Evolutionary conservation across 371 early-diverging fungal species (phyloP).

Genomic region (Zancudomyces culisetae): DNA sequence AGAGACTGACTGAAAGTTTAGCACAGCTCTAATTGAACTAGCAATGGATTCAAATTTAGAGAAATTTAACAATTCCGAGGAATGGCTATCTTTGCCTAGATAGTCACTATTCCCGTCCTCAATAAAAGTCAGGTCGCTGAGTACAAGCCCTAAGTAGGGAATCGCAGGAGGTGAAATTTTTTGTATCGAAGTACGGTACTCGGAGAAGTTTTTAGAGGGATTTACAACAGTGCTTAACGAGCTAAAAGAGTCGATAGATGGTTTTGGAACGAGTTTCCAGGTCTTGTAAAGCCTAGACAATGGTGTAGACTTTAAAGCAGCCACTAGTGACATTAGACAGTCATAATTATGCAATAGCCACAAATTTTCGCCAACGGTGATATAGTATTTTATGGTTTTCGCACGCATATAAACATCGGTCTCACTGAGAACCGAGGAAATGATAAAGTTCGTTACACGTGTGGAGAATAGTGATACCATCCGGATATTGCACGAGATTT

Average conservation of each 20-base stretch:
- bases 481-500: slow-evolving; percentile 44
- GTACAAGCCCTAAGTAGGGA: slow-evolving; percentile 73
- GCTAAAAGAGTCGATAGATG: slow-evolving; percentile 31
- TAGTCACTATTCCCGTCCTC: slow-evolving; percentile 79
- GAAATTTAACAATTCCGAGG: slow-evolving; percentile 64
- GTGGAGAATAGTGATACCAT: slow-evolving; percentile 50
- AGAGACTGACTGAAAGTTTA: slow-evolving; percentile 75
- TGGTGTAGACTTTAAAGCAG: slow-evolving; percentile 72
- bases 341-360: slow-evolving; percentile 74
- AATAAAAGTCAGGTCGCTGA: slow-evolving; percentile 84
- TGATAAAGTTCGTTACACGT: slow-evolving; percentile 77
- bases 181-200: slow-evolving; percentile 71
- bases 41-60: slow-evolving; percentile 72
- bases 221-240: slow-evolving; percentile 48
- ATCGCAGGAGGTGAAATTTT: slow-evolving; percentile 77
- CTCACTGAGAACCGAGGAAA: slow-evolving; percentile 57
- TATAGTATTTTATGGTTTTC: slow-evolving; percentile 54
- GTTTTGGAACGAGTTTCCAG: slow-evolving; percentile 40
- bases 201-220: slow-evolving; percentile 59
- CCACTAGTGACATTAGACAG: slow-evolving; percentile 73
- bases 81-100: slow-evolving; percentile 34
- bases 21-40: slow-evolving; percentile 77
- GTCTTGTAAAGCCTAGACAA: slow-evolving; percentile 76
- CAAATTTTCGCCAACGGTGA: slow-evolving; percentile 63
- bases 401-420: slow-evolving; percentile 60